A percentile compares a stretch with the other conserved stretches of the same genome.
Conservation (phyloP, 345 rosid genomes). For the Viola odorata region DNA sequence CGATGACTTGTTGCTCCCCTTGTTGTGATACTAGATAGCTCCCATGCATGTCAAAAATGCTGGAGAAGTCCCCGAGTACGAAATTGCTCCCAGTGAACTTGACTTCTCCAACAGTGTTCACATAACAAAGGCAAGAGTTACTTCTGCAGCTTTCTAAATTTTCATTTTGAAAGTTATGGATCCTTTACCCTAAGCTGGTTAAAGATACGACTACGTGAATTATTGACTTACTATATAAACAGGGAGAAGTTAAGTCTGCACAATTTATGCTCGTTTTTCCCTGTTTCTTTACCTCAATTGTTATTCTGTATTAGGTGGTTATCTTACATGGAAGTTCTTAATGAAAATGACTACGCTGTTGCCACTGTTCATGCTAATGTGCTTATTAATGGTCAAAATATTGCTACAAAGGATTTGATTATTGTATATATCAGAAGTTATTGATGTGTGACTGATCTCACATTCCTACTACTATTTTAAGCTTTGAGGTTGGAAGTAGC, state of each 20-base stretch:
- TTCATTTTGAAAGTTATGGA: neutral
- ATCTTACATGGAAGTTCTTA: too few species aligned
- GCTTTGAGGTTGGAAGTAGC: neutral
- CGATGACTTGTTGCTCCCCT: neutral
- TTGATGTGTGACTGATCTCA: too few species aligned
- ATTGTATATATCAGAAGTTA: too few species aligned
- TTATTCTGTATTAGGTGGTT: neutral
- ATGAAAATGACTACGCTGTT: too few species aligned
- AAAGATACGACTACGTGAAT: too few species aligned
- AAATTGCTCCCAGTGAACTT: constrained; percentile 66
- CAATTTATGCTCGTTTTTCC: neutral
- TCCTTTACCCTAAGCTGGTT: neutral
- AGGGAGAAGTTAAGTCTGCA: too few species aligned
- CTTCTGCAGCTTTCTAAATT: neutral
- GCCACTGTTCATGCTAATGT: too few species aligned
- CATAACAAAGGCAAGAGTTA: constrained; percentile 58
- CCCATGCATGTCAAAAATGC: constrained; percentile 71
- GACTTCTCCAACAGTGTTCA: constrained; percentile 64
- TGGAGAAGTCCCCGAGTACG: constrained; percentile 78
- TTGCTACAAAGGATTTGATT: too few species aligned
- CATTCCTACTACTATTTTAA: neutral
- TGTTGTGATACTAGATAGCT: constrained; percentile 41
- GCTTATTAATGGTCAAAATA: neutral
- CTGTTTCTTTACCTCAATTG: neutral
- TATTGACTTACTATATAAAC: too few species aligned